phyloP scores from a whole-genome alignment of 768 basidiomycete species.

The Mycena venus region DNA sequence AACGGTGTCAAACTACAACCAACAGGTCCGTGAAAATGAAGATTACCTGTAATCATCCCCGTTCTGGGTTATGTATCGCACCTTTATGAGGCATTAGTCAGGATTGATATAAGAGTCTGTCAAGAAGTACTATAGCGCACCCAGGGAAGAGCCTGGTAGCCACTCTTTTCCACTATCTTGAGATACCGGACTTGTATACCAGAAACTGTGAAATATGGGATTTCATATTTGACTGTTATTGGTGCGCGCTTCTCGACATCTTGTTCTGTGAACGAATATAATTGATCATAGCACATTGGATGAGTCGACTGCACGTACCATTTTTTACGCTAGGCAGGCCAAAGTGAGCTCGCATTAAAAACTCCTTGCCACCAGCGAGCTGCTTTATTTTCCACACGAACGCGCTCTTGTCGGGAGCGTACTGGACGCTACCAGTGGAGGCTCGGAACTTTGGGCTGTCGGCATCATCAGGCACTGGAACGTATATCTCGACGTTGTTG shows the following conservation, averaged over 20 bases:
- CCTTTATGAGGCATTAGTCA: too few species aligned
- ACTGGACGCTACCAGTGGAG: conserved; percentile 94
- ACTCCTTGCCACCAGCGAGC: conserved; percentile 94
- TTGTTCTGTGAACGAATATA: conserved; percentile 58
- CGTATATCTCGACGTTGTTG: conserved; percentile 98
- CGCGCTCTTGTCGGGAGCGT: conserved; percentile 97
- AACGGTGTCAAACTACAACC: not conserved
- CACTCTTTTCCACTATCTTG: conserved; percentile 98
- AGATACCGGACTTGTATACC: conserved; percentile 98
- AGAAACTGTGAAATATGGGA: conserved; percentile 98
- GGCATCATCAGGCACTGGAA: conserved; percentile 99
- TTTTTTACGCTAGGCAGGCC: conserved; percentile 93
- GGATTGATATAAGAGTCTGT: too few species aligned
- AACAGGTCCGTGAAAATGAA: conserved; percentile 1
- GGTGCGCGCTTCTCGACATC: conserved; percentile 93
- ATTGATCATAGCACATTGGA: not conserved
- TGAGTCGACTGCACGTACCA: conserved; percentile 81
- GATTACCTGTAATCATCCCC: conserved; percentile 90
- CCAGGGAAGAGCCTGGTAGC: conserved; percentile 97
- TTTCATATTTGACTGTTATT: conserved; percentile 97
- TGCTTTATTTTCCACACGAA: conserved; percentile 99
- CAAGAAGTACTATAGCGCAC: too few species aligned
- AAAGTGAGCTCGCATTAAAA: conserved; percentile 98
- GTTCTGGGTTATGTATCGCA: conserved; percentile 93
- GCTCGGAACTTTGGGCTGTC: conserved; percentile 98